Evolutionary conservation across 352 stramenopile genomes (phyloP).

Genomic region (Achlya hypogyna): DNA sequence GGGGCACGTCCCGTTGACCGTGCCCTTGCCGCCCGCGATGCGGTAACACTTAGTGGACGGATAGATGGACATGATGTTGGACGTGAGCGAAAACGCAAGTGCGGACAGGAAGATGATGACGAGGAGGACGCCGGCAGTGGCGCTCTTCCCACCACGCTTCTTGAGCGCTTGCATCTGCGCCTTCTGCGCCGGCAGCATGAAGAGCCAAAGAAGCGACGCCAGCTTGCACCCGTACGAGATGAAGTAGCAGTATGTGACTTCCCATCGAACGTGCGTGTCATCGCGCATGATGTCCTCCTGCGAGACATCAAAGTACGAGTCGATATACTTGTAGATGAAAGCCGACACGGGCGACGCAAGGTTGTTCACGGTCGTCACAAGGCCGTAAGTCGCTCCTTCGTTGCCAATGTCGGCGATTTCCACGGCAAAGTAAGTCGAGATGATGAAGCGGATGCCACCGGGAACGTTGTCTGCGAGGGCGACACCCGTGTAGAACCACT

Average conservation of each 20-base stretch:
- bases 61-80: constrained; percentile 59
- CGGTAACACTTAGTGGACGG: constrained; percentile 40
- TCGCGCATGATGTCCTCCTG: constrained; percentile 40
- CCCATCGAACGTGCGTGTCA: constrained; percentile 34
- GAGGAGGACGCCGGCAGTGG: constrained; percentile 24
- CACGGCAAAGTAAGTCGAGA: constrained; percentile 46
- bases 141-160: constrained; percentile 33
- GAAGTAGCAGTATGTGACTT: constrained; percentile 48
- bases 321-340: constrained; percentile 46
- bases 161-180: constrained; percentile 29
- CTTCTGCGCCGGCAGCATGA: constrained; percentile 38
- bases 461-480: constrained; percentile 44
- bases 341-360: constrained; percentile 40
- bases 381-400: constrained; percentile 39
- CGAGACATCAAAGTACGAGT: constrained; percentile 42
- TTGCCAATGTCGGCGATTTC: constrained; percentile 38
- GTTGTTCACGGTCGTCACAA: constrained; percentile 48
- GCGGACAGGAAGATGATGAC: constrained; percentile 5
- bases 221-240: constrained; percentile 48
- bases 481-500: constrained; percentile 56
- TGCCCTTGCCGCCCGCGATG: constrained; percentile 47
- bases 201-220: constrained; percentile 38
- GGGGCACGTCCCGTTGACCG: neutral
- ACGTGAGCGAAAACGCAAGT: constrained; percentile 27
- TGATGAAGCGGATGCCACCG: constrained; percentile 38